Base-by-base conservation (phyloP, 1,284 basidiomycete genomes). In the Ganoderma lucidum region DNA sequence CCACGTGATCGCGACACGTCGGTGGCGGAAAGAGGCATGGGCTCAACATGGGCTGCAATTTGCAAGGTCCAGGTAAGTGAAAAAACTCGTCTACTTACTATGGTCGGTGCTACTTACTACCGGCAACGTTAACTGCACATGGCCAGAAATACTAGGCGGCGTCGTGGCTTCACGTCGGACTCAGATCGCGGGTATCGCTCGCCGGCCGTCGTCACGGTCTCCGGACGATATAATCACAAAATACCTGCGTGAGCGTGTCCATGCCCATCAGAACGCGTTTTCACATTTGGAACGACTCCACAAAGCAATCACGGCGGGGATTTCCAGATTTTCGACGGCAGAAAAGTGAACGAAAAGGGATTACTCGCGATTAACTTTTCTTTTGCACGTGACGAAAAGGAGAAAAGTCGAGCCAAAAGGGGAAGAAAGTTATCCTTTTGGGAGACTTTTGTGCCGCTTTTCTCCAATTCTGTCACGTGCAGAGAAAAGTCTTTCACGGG, bases 1-100 rank as follows among this genome's bases (percentile, higher is more conserved):
- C 41, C 60, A 45, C 60, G 44, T 62, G 60, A 62, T 28, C 60
- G 60, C 42, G 60, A 44, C 60, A 23, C 48, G 41, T n/a, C 39
- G n/a, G 35, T 58, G 32, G 28, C 55, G 28, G 19, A 37, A 0
- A 17, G 23, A 23, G 23, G 23, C 23, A 17, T n/a, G 45, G 45
- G 48, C 48, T 23, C 23, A 23, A 23, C 23, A 23, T 23, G 23
- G 23, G 23, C 23, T 23, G 23, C 23, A 23, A 23, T 23, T 23
- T 28, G 23, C 45, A 6, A 48, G 19, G 45, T 9, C 45, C 17
- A 8, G 45, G 45, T 48, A 17, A 19, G 42, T 5, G 35, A 35
- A 35, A 8, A 35, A 35, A 35, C 35, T 35, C 35, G 35, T 45
- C 45, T 8, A 2, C 45, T 48, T 48, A n/a, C 45, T n/a, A 6